Conservation (phyloP, 176 grass and related monocot species). For the Pontederia crassipes region DNA sequence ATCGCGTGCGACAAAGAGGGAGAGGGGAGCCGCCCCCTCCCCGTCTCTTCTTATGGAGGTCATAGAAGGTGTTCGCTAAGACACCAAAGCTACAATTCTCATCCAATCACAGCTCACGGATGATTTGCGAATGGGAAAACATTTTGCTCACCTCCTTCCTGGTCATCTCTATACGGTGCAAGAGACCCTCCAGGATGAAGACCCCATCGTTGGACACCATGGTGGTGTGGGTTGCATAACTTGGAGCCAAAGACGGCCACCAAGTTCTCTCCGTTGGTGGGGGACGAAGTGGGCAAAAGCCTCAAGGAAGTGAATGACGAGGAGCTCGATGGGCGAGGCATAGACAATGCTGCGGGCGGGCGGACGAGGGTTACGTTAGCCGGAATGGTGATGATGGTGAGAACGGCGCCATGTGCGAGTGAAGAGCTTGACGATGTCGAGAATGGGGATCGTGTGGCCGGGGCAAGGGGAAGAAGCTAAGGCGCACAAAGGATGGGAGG, state of each 20-base stretch:
- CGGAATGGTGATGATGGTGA: constrained; percentile 36
- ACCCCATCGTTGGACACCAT: neutral
- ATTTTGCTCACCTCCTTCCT: neutral
- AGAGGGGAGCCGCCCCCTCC: no score
- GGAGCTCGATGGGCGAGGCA: constrained; percentile 18
- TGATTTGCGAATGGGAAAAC: neutral
- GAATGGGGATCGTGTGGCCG: constrained; percentile 26
- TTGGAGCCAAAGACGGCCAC: neutral
- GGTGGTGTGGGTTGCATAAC: neutral
- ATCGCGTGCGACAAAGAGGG: no score
- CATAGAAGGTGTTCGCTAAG: constrained; percentile 1
- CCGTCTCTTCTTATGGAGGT: neutral
- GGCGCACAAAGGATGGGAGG: neutral
- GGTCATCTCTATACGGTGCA: neutral
- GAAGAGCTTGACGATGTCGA: constrained; percentile 31
- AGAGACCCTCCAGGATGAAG: neutral
- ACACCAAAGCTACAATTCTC: constrained; percentile 6
- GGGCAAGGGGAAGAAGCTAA: constrained; percentile 27
- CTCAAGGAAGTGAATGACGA: constrained; percentile 33
- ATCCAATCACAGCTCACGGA: neutral
- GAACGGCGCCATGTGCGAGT: constrained; percentile 21
- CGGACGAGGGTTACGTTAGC: constrained; percentile 14
- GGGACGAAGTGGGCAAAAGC: neutral
- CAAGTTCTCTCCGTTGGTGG: constrained; percentile 11
- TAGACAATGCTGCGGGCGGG: neutral